phyloP scores from a whole-genome alignment of 2,329 filamentous ascomycete species.

The Pseudocercospora crystallina region DNA sequence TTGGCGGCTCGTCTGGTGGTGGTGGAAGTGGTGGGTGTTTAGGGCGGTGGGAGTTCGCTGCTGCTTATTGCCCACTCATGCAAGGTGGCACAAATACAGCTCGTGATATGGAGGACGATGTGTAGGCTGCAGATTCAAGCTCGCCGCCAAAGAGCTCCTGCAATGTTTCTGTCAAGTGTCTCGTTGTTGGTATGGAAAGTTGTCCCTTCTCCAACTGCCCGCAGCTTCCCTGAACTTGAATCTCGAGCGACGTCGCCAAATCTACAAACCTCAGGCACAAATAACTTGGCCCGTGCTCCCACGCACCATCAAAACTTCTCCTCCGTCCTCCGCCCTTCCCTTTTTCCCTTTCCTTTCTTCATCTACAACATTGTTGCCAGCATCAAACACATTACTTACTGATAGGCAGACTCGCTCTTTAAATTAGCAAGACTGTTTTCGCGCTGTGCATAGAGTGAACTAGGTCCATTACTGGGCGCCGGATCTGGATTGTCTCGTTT shows the following conservation, averaged over 20 bases:
- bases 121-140: no score
- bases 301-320: background rate
- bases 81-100: background rate
- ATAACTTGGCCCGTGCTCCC: background rate
- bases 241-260: background rate
- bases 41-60: conserved; percentile 10
- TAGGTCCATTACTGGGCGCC: conserved; percentile 70
- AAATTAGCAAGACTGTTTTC: conserved; percentile 61
- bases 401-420: conserved; percentile 53
- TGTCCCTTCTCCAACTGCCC: no score
- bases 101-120: background rate
- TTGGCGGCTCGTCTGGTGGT: conserved; percentile 26
- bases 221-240: background rate
- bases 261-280: no score
- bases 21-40: conserved; percentile 6
- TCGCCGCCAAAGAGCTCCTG: no score
- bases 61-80: conserved; percentile 16
- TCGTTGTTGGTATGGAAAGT: no score
- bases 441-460: conserved; percentile 65
- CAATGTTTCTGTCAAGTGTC: no score
- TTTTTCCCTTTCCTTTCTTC: conserved; percentile 39
- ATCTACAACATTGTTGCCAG: conserved; percentile 53
- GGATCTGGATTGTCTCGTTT: conserved; percentile 67
- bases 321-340: conserved; percentile 7
- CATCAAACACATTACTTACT: conserved; percentile 63